Conservation (phyloP, 2,329 filamentous ascomycete genomes). For the Basipetospora chlamydospora region DNA sequence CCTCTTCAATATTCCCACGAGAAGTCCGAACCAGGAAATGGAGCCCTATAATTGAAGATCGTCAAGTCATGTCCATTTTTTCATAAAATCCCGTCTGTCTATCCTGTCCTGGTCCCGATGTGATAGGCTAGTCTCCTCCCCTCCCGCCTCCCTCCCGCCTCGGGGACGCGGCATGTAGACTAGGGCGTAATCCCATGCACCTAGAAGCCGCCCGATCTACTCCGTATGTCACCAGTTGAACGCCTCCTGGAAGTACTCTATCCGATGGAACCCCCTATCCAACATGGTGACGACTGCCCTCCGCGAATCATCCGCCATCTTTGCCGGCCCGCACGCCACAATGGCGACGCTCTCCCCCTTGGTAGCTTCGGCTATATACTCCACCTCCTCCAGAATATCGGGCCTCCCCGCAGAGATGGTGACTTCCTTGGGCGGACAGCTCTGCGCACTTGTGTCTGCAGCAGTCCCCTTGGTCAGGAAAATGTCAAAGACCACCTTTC, state of each 20-base stretch:
- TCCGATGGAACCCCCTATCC: constrained; percentile 10
- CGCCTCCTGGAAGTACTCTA: constrained; percentile 29
- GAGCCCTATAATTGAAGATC: too few relatives aligned
- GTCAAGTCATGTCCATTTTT: too few relatives aligned
- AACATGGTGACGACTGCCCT: constrained; percentile 19
- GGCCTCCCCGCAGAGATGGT: constrained; percentile 16
- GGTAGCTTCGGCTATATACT: constrained; percentile 11
- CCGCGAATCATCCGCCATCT: constrained; percentile 28
- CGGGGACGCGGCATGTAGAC: too few relatives aligned
- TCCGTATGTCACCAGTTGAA: constrained; percentile 26
- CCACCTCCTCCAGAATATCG: constrained; percentile 18
- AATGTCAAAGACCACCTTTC: constrained; percentile 20
- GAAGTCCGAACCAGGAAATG: too few relatives aligned
- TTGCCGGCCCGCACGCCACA: constrained; percentile 28
- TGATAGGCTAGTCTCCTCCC: too few relatives aligned
- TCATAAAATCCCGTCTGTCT: too few relatives aligned
- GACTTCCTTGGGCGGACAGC: constrained; percentile 9
- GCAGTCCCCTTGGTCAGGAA: constrained; percentile 17
- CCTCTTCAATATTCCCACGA: too few relatives aligned
- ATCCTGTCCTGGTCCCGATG: too few relatives aligned
- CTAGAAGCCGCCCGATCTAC: neutral
- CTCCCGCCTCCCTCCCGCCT: too few relatives aligned
- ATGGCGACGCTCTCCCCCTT: constrained; percentile 20
- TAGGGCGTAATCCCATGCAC: too few relatives aligned
- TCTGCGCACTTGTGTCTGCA: neutral